Percentiles rank a stretch among this genome's conserved stretches.
Evolutionary conservation across 768 basidiomycete species (phyloP).

Genomic region (Phlebiopsis flavidoalba): DNA sequence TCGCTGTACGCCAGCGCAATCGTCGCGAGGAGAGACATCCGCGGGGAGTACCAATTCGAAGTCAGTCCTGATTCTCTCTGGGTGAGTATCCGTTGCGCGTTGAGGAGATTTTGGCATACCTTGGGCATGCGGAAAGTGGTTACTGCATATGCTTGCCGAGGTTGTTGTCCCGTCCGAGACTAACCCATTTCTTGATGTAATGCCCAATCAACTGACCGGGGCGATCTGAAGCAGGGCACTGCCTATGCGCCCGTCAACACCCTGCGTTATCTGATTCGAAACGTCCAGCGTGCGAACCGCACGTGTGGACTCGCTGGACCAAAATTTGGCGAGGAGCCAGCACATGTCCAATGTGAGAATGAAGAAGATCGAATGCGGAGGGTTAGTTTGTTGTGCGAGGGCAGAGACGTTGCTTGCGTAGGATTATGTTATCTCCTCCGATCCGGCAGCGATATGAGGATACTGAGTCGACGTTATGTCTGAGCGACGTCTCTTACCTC

Average conservation of each 20-base stretch:
- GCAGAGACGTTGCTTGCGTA: slow-evolving; percentile 35
- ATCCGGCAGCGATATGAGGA: no score
- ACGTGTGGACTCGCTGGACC: no score
- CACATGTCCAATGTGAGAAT: slow-evolving; percentile 49
- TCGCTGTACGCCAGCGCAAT: slow-evolving; percentile 53
- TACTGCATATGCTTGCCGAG: slow-evolving; percentile 54
- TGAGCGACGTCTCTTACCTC: no score
- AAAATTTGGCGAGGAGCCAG: no score
- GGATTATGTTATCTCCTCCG: no score
- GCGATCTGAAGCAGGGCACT: slow-evolving; percentile 49
- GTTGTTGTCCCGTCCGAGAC: slow-evolving; percentile 65
- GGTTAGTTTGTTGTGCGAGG: slow-evolving; percentile 39
- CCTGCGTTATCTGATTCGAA: slow-evolving; percentile 41
- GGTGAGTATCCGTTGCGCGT: neutral
- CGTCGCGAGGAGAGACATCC: slow-evolving; percentile 47
- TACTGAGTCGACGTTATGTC: no score
- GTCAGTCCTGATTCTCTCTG: slow-evolving; percentile 33
- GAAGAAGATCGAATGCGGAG: slow-evolving; percentile 57
- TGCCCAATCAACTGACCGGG: slow-evolving; percentile 49
- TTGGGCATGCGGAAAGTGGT: slow-evolving; percentile 52
- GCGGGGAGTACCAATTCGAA: slow-evolving; percentile 46
- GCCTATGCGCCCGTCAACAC: slow-evolving; percentile 47
- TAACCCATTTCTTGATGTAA: slow-evolving; percentile 58
- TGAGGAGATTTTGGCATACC: slow-evolving; percentile 20
- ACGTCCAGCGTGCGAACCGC: no score